Base-by-base conservation (phyloP, 164 flowering plant species). In the Piper longum region DNA sequence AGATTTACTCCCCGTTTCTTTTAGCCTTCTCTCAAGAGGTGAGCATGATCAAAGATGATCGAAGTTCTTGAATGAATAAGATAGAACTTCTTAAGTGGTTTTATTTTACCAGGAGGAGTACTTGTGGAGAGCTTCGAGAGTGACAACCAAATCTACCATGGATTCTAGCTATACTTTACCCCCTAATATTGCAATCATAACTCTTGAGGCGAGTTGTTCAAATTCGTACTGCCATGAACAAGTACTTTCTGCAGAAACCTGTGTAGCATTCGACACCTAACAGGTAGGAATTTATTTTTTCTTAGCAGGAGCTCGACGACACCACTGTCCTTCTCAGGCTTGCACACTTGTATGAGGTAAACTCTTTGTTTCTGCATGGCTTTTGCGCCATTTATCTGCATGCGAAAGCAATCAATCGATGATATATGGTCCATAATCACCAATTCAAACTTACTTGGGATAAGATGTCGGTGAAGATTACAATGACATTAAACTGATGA, bases 281-380 rank as follows among this genome's bases (percentile, higher is more conserved):
- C 36, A 26, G 36, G 36, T 26, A 2, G 36, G 36, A 26, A 26
- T 26, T 26, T 26, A 26, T 26, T 26, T 26, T 55, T 55, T 16
- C 41, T 36, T 71, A 76, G 66, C 78, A 88, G 93, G 93, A 83
- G 71, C 62, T 90, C 72, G 91, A 83, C 18, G 85, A 82, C 65
- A 83, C 81, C 74, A 75, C 64, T 57, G 85, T 83, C 19, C 85
- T 90, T 9, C 81, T 90, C 57, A 86, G 96, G 5, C 61, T 90
- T 71, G 92, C 92, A 17, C 97, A 90, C 78, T 74, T 88, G 3
- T 90, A 81, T 42, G 92, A 90, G 89, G 96, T 89, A 67, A 26
- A 26, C 36, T 26, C 36, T 26, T 26, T 26, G 36, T 26, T 26
- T 26, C 36, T 26, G 36, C 36, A 2, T 26, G 36, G 36, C 36